phyloP scores from a whole-genome alignment of 192 early-diverging fungal genomes.

The Phlyctochytrium planicorne region DNA sequence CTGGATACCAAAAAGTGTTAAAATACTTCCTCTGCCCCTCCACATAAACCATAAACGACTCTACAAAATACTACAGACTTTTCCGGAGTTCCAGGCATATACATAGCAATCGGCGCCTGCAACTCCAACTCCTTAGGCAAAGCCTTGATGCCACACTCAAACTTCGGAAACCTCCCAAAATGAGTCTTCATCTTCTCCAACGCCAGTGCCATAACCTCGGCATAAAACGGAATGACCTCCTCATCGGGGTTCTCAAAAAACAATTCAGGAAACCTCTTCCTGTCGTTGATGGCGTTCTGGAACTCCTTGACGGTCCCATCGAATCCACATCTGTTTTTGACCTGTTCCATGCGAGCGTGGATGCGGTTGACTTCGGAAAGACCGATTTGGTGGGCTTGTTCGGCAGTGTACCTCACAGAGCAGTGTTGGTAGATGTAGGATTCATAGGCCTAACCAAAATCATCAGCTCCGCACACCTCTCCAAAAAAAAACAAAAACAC shows the following conservation, averaged over 20 bases:
- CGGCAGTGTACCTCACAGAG: constrained; percentile 19
- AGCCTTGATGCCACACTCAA: constrained; percentile 20
- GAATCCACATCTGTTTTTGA: constrained; percentile 27
- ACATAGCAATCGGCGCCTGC: constrained; percentile 24
- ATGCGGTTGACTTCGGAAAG: constrained; percentile 41
- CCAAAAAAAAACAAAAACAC: background rate
- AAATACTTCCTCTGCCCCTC: no score
- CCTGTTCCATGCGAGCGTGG: constrained; percentile 25
- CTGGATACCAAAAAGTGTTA: no score
- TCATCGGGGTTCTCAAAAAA: constrained; percentile 26
- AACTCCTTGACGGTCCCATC: constrained; percentile 35
- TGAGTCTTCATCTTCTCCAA: constrained; percentile 26
- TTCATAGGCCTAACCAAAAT: constrained; percentile 13
- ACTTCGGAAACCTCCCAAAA: constrained; percentile 32
- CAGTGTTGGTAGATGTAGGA: constrained; percentile 30
- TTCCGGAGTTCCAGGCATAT: constrained; percentile 23
- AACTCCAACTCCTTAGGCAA: constrained; percentile 21
- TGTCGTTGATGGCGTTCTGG: constrained; percentile 27
- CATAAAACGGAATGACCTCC: constrained; percentile 29
- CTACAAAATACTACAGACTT: constrained; percentile 20
- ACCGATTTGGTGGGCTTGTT: constrained; percentile 40
- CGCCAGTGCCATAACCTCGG: constrained; percentile 12
- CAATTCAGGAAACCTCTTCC: constrained; percentile 32
- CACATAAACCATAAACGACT: no score
- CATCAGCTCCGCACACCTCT: background rate